Base-by-base conservation (phyloP, 2,329 filamentous ascomycete genomes). In the Monosporascus sp. region DNA sequence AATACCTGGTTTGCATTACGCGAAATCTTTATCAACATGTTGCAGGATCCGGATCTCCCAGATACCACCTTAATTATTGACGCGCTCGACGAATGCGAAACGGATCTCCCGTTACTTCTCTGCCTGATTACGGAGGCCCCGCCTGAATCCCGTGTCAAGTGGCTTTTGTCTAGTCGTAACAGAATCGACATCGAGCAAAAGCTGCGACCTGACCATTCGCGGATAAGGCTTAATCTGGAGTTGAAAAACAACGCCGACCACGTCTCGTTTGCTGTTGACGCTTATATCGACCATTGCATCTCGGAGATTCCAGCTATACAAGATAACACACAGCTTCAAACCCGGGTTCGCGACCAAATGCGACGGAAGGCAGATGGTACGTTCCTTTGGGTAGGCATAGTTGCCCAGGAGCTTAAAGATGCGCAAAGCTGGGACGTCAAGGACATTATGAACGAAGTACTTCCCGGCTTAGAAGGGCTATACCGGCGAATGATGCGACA, bases 41-140 rank as follows among this genome's bases (percentile, higher is more conserved):
- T n/a, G 1, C 28, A 66, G 44, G 72, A 77, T 51, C 58, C 64
- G 1, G 57, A 31, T 6, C 51, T 74, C 14, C 26, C 57, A 4
- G 57, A 5, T 0, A 66, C 64, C 0, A 71, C 69, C 52, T 48
- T 79, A 1, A 55, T 79, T 2, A 63, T 80, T 26, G 74, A 80
- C 60, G 75, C 72, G 1, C 70, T 80, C 0, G 74, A 80, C 53
- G 74, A 80, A 59, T 79, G 75, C 54, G 9, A 4, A 3, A 54
- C 26, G 7, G 69, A 61, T 43, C 55, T 59, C 20, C 3, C 41
- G 3, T 37, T 60, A 41, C 70, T 78, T 37, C 62, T 76, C 8
- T 48, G 68, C 4, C 59, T 76, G 6, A 66, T 78, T 45, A 50
- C 54, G 15, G 47, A 64, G 5, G 64, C 60, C 28, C 63, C 62